Evolutionary conservation across 768 basidiomycete species (phyloP).

Genomic region (Rhizopogon sp.): DNA sequence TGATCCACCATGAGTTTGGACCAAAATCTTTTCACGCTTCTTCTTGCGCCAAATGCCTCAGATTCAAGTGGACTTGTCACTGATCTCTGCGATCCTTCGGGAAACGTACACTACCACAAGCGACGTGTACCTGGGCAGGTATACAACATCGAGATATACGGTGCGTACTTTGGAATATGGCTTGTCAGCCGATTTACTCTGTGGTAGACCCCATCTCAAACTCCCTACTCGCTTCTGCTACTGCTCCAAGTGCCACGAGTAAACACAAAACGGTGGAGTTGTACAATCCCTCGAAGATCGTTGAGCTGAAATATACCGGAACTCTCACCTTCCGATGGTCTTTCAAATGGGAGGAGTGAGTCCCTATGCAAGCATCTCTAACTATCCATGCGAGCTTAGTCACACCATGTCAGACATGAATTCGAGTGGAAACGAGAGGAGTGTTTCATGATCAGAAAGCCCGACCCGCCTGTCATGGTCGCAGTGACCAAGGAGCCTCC

Average conservation of each 20-base stretch:
- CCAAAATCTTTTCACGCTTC: slow-evolving; percentile 80
- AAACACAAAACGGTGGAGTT: slow-evolving; percentile 76
- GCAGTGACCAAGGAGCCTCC: slow-evolving; percentile 75
- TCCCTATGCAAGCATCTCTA: slow-evolving; percentile 6
- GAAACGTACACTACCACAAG: slow-evolving; percentile 68
- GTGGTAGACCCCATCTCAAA: slow-evolving; percentile 65
- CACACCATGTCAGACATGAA: slow-evolving; percentile 48
- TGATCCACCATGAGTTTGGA: slow-evolving; percentile 66
- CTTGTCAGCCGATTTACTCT: neutral
- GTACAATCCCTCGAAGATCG: slow-evolving; percentile 62
- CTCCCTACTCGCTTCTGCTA: slow-evolving; percentile 64
- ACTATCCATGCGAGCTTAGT: neutral
- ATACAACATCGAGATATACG: slow-evolving; percentile 66
- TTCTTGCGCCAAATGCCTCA: slow-evolving; percentile 53
- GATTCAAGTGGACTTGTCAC: slow-evolving; percentile 46
- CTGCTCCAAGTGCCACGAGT: slow-evolving; percentile 56
- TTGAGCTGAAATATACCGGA: slow-evolving; percentile 73
- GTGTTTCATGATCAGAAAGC: slow-evolving; percentile 79
- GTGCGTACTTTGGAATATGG: slow-evolving; percentile 30
- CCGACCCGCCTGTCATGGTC: slow-evolving; percentile 82
- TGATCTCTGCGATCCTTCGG: slow-evolving; percentile 66
- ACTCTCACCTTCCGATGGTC: slow-evolving; percentile 70
- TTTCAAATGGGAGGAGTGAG: slow-evolving; percentile 83
- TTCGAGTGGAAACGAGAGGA: slow-evolving; percentile 87
- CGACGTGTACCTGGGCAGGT: slow-evolving; percentile 47